Percentiles rank a stretch among this genome's conserved stretches.
Conservation (phyloP, 495 filamentous ascomycete genomes). For the Aspergillus diversus region DNA sequence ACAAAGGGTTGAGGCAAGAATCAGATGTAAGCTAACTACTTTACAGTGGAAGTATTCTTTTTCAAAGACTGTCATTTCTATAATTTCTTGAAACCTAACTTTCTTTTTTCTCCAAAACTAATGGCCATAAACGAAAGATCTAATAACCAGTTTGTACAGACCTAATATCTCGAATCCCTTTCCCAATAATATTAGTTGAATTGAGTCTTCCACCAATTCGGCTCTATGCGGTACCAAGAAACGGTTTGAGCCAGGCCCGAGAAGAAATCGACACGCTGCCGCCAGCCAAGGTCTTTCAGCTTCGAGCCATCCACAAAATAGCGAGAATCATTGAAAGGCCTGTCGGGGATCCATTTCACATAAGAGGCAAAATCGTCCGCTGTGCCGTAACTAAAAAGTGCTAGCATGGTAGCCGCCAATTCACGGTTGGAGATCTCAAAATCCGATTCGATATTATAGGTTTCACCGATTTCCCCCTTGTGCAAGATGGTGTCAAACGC, state of each 20-base stretch:
- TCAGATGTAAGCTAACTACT: too few relatives aligned
- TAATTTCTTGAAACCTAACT: too few relatives aligned
- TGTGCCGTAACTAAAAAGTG: background rate
- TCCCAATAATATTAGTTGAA: too few relatives aligned
- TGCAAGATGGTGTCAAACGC: background rate
- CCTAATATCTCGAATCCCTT: too few relatives aligned
- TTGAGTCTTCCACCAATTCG: background rate
- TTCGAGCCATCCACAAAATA: background rate
- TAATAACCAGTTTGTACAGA: too few relatives aligned
- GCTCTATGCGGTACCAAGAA: background rate
- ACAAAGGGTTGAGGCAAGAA: too few relatives aligned
- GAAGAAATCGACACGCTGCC: background rate
- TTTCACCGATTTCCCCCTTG: background rate
- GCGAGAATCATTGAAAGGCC: background rate
- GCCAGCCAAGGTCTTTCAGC: background rate
- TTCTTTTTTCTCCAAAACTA: too few relatives aligned
- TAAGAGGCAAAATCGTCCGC: background rate
- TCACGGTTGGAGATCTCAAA: background rate
- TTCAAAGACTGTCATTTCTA: too few relatives aligned
- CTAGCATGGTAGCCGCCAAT: background rate
- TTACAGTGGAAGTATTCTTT: too few relatives aligned
- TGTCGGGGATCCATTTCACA: background rate
- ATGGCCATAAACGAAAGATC: too few relatives aligned
- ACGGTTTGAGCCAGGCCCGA: background rate
- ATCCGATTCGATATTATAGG: background rate